phyloP scores from a whole-genome alignment of 2,329 filamentous ascomycete species.

The Aspergillus costaricaensis region DNA sequence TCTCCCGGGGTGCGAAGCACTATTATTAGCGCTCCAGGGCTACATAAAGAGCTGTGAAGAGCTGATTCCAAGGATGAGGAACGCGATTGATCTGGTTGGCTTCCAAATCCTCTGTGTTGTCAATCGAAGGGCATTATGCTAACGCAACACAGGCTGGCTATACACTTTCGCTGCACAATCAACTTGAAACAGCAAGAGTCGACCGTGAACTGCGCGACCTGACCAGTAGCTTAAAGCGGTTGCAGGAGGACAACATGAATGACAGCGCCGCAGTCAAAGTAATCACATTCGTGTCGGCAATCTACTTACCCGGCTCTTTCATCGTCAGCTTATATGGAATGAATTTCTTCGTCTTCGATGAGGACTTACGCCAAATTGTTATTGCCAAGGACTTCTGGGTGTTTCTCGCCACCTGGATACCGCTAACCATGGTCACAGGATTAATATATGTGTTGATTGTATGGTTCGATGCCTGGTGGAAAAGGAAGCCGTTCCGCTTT shows the following conservation, averaged over 20 bases:
- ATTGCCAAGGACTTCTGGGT: slow-evolving; percentile 1
- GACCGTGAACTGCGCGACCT: background rate
- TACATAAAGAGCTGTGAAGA: background rate
- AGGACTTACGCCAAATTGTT: background rate
- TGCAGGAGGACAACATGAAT: background rate
- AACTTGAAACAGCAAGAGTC: background rate
- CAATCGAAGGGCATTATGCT: background rate
- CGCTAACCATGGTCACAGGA: background rate
- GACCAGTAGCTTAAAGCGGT: background rate
- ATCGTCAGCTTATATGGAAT: background rate
- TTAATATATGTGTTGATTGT: background rate
- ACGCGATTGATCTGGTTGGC: background rate
- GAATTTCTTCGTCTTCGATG: background rate
- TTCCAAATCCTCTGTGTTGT: background rate
- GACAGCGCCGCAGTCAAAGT: background rate
- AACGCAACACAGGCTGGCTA: background rate
- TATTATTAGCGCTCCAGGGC: background rate
- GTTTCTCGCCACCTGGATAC: background rate
- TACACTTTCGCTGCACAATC: background rate
- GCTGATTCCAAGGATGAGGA: background rate
- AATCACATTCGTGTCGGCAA: background rate
- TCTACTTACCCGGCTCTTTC: background rate
- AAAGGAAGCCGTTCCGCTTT: background rate
- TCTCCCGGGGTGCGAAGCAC: background rate
- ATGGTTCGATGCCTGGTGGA: slow-evolving; percentile 1